phyloP scores from a whole-genome alignment of 345 rosid species.

The Hibiscus trionum region DNA sequence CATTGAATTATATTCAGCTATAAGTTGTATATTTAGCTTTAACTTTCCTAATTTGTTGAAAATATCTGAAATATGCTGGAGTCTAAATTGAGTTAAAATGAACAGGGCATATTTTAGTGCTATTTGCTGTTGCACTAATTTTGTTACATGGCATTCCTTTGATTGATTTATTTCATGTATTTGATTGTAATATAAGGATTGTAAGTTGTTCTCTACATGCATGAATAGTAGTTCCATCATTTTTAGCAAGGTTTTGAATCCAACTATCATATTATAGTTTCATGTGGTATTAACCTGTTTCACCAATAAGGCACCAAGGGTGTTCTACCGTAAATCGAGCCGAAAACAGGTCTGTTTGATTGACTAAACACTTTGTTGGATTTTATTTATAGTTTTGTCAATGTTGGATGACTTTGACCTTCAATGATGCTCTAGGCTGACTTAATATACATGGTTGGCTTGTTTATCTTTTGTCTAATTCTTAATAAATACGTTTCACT shows the following conservation, averaged over 20 bases:
- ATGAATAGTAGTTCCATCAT: background rate
- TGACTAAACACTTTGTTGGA: background rate
- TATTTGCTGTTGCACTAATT: background rate
- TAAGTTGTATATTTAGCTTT: background rate
- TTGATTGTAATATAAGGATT: background rate
- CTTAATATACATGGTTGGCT: background rate
- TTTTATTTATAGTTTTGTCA: background rate
- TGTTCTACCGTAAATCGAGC: background rate
- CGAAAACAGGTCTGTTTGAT: background rate
- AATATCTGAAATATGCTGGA: background rate
- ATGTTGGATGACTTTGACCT: background rate
- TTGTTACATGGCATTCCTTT: background rate
- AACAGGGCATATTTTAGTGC: background rate
- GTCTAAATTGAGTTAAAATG: background rate
- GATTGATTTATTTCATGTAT: background rate
- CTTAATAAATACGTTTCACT: background rate
- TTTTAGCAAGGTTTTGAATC: background rate
- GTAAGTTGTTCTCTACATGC: background rate
- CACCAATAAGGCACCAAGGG: background rate
- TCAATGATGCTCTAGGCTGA: slow-evolving; percentile 1
- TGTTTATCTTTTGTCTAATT: background rate
- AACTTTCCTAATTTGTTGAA: background rate
- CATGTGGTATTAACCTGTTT: background rate
- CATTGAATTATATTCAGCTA: background rate
- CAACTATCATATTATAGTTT: background rate